Evolutionary conservation across 1,284 basidiomycete species (phyloP).

Genomic region (Hypsizygus ulmarius): DNA sequence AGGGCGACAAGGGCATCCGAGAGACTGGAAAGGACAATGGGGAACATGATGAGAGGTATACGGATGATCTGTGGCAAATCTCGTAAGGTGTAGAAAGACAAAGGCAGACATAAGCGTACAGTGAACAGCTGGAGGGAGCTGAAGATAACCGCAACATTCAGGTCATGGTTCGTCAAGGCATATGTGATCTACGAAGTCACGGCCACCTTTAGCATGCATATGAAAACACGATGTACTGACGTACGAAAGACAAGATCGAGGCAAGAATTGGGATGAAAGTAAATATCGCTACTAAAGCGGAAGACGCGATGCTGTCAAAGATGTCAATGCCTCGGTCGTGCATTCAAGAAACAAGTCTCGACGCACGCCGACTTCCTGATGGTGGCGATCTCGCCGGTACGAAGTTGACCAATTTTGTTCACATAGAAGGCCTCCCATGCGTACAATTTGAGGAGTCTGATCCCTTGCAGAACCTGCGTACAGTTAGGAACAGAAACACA

Average conservation of each 20-base stretch:
- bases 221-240: conserved; percentile 18
- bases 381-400: conserved; percentile 51
- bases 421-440: conserved; percentile 66
- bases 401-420: conserved; percentile 47
- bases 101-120: conserved; percentile 37
- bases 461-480: conserved; percentile 56
- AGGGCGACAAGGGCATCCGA: conserved; percentile 66
- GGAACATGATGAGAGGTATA: conserved; percentile 50
- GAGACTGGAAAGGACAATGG: conserved; percentile 46
- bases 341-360: background rate
- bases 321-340: background rate
- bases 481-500: background rate
- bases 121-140: conserved; percentile 74
- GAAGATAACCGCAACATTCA: conserved; percentile 73
- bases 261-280: conserved; percentile 66
- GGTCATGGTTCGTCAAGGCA: conserved; percentile 57
- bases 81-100: background rate
- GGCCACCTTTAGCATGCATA: background rate
- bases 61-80: conserved; percentile 48
- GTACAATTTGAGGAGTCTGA: conserved; percentile 60
- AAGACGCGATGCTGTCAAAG: conserved; percentile 44
- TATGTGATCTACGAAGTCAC: conserved; percentile 59
- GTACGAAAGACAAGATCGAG: conserved; percentile 69
- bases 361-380: conserved; percentile 51
- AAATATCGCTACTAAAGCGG: conserved; percentile 54